Percentiles rank a stretch among this genome's conserved stretches.
Conservation (phyloP, 2,329 filamentous ascomycete species). For the Trichoderma cornu-damae region DNA sequence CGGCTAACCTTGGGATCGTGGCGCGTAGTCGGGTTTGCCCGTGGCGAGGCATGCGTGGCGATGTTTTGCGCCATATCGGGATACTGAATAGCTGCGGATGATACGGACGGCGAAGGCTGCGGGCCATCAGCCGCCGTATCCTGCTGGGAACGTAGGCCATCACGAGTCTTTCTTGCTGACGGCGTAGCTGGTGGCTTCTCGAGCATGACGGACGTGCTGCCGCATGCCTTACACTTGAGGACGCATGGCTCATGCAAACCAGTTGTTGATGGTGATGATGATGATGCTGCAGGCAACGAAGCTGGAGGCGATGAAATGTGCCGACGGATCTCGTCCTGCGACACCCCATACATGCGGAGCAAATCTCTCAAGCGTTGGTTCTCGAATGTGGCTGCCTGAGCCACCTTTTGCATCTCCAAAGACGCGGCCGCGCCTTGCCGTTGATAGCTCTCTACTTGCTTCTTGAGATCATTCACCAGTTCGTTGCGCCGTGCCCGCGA, state of each 20-base stretch:
- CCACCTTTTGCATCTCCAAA: conserved; percentile 15
- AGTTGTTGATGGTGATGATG: no score
- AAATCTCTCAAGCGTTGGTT: conserved; percentile 15
- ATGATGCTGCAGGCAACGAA: neutral
- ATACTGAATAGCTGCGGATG: neutral
- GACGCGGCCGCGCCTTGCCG: conserved; percentile 12
- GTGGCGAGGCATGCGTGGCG: no score
- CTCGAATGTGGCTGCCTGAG: conserved; percentile 5
- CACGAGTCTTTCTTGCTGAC: no score
- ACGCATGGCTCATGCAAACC: neutral
- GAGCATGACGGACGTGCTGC: neutral
- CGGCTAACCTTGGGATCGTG: no score
- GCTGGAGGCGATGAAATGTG: conserved; percentile 1
- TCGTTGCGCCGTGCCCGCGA: conserved; percentile 16
- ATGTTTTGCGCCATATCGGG: neutral
- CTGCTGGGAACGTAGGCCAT: neutral
- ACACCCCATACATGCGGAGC: conserved; percentile 4
- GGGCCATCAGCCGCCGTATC: no score
- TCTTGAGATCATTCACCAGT: conserved; percentile 15
- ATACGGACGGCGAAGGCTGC: neutral
- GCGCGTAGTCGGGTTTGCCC: neutral
- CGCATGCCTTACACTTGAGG: neutral
- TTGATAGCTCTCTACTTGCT: conserved; percentile 10
- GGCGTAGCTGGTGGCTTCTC: neutral
- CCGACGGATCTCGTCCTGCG: conserved; percentile 7